phyloP scores from a whole-genome alignment of 306 rosid genomes.

The Vigna reflexopilosa region DNA sequence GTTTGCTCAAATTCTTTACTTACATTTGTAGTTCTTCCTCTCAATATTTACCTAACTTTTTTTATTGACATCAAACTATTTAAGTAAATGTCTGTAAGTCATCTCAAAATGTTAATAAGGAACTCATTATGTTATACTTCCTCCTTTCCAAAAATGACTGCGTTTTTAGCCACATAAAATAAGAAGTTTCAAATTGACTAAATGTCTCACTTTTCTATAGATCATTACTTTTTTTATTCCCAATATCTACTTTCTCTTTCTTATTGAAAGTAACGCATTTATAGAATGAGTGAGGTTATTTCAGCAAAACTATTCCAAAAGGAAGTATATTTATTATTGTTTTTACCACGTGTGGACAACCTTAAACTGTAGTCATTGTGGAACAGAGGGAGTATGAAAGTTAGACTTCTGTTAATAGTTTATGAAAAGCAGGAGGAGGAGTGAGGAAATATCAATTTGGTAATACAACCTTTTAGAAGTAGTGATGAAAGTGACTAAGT shows the following conservation, averaged over 20 bases:
- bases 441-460: conserved; percentile 3
- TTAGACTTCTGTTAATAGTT: conserved; percentile 28
- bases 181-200: no score
- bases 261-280: no score
- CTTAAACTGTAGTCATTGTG: no score
- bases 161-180: no score
- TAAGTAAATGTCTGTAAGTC: background rate
- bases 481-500: background rate
- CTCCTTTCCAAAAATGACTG: no score
- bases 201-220: no score
- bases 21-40: conserved; percentile 5
- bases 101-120: conserved; percentile 16
- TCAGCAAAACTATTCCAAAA: no score
- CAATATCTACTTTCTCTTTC: no score
- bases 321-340: no score
- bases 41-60: conserved; percentile 20
- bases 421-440: conserved; percentile 20
- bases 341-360: no score
- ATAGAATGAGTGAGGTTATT: no score
- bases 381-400: background rate
- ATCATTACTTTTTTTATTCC: no score
- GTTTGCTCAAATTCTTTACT: conserved; percentile 48
- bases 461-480: conserved; percentile 13
- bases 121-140: background rate
- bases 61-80: background rate